A percentile compares a stretch with the other conserved stretches of the same genome.
phyloP scores from a whole-genome alignment of 2,329 filamentous ascomycete genomes.

The Ophiobolus disseminans region DNA sequence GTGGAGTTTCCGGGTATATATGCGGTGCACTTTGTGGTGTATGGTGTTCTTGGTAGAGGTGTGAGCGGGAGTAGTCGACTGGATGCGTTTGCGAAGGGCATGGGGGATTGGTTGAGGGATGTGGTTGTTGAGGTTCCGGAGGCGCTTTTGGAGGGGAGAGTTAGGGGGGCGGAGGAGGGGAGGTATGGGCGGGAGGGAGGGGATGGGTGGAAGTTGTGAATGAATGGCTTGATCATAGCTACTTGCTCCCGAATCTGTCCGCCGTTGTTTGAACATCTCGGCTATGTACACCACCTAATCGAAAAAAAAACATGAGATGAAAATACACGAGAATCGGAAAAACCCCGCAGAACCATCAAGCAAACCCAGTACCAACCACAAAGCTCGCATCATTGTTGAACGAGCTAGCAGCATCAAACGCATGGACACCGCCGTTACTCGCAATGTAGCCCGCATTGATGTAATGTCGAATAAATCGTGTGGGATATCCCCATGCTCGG shows the following conservation, averaged over 20 bases:
- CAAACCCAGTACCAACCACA: constrained; percentile 15
- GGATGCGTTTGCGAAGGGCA: constrained; percentile 61
- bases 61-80: constrained; percentile 58
- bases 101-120: constrained; percentile 60
- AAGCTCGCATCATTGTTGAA: constrained; percentile 66
- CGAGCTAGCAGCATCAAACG: constrained; percentile 57
- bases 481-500: constrained; percentile 67
- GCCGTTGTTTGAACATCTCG: too few relatives aligned
- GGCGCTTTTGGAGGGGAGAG: constrained; percentile 33
- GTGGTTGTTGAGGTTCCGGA: constrained; percentile 52
- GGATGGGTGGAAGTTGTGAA: neutral
- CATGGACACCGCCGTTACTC: constrained; percentile 64
- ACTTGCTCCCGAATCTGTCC: too few relatives aligned
- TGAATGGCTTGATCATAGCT: too few relatives aligned
- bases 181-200: constrained; percentile 8
- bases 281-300: too few relatives aligned
- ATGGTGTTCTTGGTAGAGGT: constrained; percentile 47
- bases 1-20: constrained; percentile 41
- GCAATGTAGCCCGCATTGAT: constrained; percentile 56
- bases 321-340: too few relatives aligned
- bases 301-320: too few relatives aligned
- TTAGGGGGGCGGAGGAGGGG: constrained; percentile 5
- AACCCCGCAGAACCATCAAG: too few relatives aligned
- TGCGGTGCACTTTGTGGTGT: constrained; percentile 48
- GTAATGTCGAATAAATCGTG: constrained; percentile 65